Evolutionary conservation across 2,329 filamentous ascomycete species (phyloP), one percentile per base, ranked within the genome.

Genomic region (Penicillium sp.): DNA sequence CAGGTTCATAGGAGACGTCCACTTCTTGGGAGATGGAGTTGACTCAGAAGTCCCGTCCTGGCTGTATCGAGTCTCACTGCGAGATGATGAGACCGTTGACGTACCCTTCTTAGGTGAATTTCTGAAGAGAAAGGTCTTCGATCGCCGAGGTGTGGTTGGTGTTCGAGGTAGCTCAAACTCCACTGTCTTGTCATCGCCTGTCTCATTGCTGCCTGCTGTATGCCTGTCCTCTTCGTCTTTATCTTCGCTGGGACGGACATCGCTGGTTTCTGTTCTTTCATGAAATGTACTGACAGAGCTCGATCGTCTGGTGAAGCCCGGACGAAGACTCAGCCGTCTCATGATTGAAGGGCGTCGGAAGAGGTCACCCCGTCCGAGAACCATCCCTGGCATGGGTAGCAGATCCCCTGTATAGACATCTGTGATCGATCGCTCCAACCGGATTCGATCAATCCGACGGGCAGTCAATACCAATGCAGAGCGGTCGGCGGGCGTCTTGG

Each of bases 341-440:
- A 95, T 95, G 64, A 95, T 82, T 0, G 88, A 88, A 30, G 88
- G 89, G 11, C 90, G 54, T 25, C 58, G 88, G 39, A 93, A 84
- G 3, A 89, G 75, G 62, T 95, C 87, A 72, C 73, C 82, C 68
- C 66, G 81, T 68, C 72, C 83, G 68, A 70, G 76, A 28, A 80
- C 80, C 81, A 95, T 91, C 1, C 89, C 89, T 13, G 91, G 89
- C 64, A 87, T 93, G 1, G 90, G 89, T 35, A 96, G 72, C 14
- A 82, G 70, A 48, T 95, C 87, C 42, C 84, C 83, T 12, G 87
- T 95, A 86, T 91, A 96, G 1, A 95, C 82, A 56, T 95, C 88
- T 13, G 80, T 75, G 18, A 96, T 74, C 14, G 85, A 71, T 34
- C 78, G 76, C 66, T 96, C 92, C 2, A 97, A 74, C 10, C 88